Percentiles rank a stretch among this genome's conserved stretches.
phyloP scores from a whole-genome alignment of 2,329 filamentous ascomycete genomes.

The Aspergillus pseudoglaucus region DNA sequence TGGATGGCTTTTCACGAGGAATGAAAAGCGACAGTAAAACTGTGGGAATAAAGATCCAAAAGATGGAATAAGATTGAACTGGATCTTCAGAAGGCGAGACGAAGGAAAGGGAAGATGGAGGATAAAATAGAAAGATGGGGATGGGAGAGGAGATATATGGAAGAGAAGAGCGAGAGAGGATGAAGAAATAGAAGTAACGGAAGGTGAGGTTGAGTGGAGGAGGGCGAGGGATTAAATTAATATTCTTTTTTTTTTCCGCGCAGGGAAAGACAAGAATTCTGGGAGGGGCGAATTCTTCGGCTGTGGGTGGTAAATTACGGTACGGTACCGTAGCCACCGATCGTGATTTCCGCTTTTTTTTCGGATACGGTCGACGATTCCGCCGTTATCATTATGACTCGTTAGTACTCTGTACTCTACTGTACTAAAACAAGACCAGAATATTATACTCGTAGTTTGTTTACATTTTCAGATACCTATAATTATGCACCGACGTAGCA shows the following conservation, averaged over 20 bases:
- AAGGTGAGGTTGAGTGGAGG: not conserved
- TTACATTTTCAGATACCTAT: no score
- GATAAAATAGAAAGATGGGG: slow-evolving; percentile 9
- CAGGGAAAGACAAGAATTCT: not conserved
- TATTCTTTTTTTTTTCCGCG: not conserved
- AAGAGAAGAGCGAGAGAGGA: slow-evolving; percentile 20
- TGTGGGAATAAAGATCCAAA: not conserved
- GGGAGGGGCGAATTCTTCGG: not conserved
- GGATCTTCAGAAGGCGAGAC: not conserved
- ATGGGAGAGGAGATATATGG: slow-evolving; percentile 15
- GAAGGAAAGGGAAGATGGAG: slow-evolving; percentile 3
- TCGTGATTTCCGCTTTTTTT: not conserved
- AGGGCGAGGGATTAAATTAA: not conserved
- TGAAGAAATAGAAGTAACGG: slow-evolving; percentile 20
- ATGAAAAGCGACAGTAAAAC: not conserved
- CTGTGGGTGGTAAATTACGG: not conserved
- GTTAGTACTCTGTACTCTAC: no score
- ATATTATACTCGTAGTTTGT: no score
- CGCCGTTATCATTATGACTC: not conserved
- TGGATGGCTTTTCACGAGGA: not conserved
- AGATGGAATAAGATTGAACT: not conserved
- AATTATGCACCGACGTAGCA: no score
- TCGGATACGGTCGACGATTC: not conserved
- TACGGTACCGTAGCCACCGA: not conserved
- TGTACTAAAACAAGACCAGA: no score